Evolutionary conservation across 192 early-diverging fungal species (phyloP).

Genomic region (Rhizophagus prolifer): DNA sequence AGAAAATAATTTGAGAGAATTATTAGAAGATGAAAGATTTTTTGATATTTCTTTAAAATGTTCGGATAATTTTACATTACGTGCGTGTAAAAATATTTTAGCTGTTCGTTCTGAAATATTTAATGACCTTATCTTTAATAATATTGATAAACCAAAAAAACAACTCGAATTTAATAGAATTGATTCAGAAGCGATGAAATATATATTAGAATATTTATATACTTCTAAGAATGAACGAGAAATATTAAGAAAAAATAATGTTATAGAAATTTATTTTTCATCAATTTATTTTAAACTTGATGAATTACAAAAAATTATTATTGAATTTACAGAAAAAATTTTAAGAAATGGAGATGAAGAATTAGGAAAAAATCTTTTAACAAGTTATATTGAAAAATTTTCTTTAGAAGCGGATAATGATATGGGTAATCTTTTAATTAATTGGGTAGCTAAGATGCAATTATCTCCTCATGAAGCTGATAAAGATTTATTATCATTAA

Average conservation of each 20-base stretch:
- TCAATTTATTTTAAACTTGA: neutral
- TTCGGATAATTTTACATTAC: neutral
- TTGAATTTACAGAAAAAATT: neutral
- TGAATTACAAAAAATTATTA: neutral
- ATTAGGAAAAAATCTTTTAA: neutral
- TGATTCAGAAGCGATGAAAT: neutral
- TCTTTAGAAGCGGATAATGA: neutral
- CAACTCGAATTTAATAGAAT: neutral
- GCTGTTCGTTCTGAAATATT: neutral
- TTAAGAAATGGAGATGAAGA: neutral
- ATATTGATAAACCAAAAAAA: neutral
- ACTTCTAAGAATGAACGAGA: neutral
- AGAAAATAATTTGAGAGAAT: neutral
- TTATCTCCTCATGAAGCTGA: neutral
- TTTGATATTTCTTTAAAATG: neutral
- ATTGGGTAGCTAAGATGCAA: neutral
- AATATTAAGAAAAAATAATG: neutral
- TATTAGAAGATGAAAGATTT: neutral
- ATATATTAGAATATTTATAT: conserved; percentile 4
- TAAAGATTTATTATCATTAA: neutral
- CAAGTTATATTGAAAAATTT: neutral
- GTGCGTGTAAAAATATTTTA: neutral
- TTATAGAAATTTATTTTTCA: neutral
- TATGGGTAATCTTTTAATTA: neutral
- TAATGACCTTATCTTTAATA: neutral